phyloP scores from a whole-genome alignment of 768 basidiomycete species.

The Tricholoma saponaceum region DNA sequence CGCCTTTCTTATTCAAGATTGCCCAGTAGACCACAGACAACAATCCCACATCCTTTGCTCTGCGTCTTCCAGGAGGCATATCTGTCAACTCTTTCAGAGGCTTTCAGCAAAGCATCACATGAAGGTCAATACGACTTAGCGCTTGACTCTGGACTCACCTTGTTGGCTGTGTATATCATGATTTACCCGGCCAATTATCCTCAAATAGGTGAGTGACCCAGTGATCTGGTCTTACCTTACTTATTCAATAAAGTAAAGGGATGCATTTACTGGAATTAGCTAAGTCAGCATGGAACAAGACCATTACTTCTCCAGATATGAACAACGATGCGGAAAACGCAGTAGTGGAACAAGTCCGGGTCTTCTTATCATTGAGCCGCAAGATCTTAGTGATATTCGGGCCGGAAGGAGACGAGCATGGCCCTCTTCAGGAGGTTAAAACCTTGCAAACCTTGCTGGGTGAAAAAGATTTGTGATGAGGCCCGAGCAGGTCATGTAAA shows the following conservation, averaged over 20 bases:
- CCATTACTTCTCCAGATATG: constrained; percentile 29
- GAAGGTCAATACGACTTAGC: constrained; percentile 55
- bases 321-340: constrained; percentile 13
- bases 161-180: constrained; percentile 63
- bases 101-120: constrained; percentile 68
- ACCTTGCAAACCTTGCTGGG: constrained; percentile 39
- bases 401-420: constrained; percentile 58
- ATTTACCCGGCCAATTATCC: constrained; percentile 78
- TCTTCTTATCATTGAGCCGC: constrained; percentile 37
- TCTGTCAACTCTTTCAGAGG: constrained; percentile 53
- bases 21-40: constrained; percentile 24
- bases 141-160: constrained; percentile 45
- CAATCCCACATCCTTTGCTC: constrained; percentile 37
- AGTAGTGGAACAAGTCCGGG: constrained; percentile 25
- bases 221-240: neutral
- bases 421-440: constrained; percentile 52
- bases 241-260: constrained; percentile 36
- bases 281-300: constrained; percentile 74
- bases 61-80: constrained; percentile 54
- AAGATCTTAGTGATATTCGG: constrained; percentile 47
- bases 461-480: constrained; percentile 6
- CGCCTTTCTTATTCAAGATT: constrained; percentile 19
- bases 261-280: constrained; percentile 73
- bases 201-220: constrained; percentile 63
- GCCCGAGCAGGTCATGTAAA: neutral